Evolutionary conservation across 2,329 filamentous ascomycete species (phyloP).

Genomic region (Pseudohalonectria lignicola): DNA sequence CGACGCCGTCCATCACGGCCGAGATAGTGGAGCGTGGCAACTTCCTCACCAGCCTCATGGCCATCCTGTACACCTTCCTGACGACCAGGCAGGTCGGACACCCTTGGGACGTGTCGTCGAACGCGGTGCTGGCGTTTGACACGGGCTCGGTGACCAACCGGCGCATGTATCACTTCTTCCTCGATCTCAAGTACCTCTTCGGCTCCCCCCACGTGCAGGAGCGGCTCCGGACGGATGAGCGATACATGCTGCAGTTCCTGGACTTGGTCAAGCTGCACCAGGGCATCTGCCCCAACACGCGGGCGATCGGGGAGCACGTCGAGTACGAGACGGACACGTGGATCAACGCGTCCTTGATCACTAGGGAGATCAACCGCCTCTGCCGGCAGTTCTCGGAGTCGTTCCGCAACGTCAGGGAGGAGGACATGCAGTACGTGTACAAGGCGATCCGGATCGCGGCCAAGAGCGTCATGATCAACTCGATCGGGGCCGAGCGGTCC

Average conservation of each 20-base stretch:
- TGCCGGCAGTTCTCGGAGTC: slow-evolving; percentile 83
- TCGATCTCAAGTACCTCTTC: slow-evolving; percentile 85
- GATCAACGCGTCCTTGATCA: slow-evolving; percentile 93
- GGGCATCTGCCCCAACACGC: slow-evolving; percentile 88
- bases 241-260: slow-evolving; percentile 88
- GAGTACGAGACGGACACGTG: slow-evolving; percentile 98
- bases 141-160: slow-evolving; percentile 90
- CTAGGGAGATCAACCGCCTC: slow-evolving; percentile 86
- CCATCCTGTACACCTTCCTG: slow-evolving; percentile 93
- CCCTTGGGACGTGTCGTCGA: slow-evolving; percentile 77
- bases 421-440: slow-evolving; percentile 41
- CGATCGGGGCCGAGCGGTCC: slow-evolving; percentile 75
- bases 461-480: slow-evolving; percentile 78
- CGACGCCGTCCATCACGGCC: slow-evolving; percentile 89
- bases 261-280: slow-evolving; percentile 94
- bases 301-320: slow-evolving; percentile 88
- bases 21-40: slow-evolving; percentile 93
- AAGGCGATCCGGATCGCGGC: slow-evolving; percentile 64
- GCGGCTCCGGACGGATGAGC: slow-evolving; percentile 67
- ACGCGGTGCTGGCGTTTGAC: slow-evolving; percentile 83
- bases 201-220: slow-evolving; percentile 81
- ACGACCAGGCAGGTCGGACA: slow-evolving; percentile 94
- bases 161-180: slow-evolving; percentile 95
- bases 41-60: slow-evolving; percentile 89
- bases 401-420: slow-evolving; percentile 51